These are phyloP conservation scores for Pugionium dolabratum DNA, from an alignment of 345 rosid genomes.

Conservation along the genomic window DNA sequence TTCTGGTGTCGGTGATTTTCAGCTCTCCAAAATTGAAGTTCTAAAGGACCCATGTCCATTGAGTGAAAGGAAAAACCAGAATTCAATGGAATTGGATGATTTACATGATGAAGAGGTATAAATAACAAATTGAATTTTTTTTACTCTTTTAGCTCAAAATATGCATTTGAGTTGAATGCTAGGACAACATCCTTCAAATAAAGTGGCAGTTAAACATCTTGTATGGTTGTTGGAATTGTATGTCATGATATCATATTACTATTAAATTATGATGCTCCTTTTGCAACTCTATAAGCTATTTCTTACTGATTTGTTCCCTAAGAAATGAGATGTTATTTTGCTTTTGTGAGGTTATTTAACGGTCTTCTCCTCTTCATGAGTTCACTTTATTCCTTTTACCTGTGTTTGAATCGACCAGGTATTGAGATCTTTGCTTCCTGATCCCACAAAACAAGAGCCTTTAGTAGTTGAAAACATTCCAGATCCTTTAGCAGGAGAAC, in stretches of 20 bases:
- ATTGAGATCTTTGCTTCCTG: slow-evolving; percentile 57
- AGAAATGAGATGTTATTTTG: slow-evolving; percentile 1
- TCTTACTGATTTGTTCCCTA: background rate
- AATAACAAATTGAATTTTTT: no score
- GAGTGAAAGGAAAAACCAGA: slow-evolving; percentile 57
- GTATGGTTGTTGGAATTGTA: background rate
- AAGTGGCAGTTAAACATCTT: background rate
- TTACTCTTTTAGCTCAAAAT: no score
- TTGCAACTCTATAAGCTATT: background rate
- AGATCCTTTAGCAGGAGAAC: slow-evolving; percentile 94
- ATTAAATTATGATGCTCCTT: background rate
- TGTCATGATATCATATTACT: background rate
- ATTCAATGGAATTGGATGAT: slow-evolving; percentile 75
- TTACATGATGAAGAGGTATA: slow-evolving; percentile 59
- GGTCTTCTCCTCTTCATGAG: background rate
- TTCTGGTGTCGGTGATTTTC: slow-evolving; percentile 92
- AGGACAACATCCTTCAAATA: background rate
- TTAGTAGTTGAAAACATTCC: slow-evolving; percentile 77
- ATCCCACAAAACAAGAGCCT: slow-evolving; percentile 65
- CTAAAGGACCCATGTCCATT: slow-evolving; percentile 77
- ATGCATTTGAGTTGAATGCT: no score
- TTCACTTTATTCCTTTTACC: background rate
- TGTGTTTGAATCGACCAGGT: slow-evolving; percentile 51
- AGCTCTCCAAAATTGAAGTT: slow-evolving; percentile 71
- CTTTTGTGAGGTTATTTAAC: slow-evolving; percentile 5